Evolutionary conservation across 768 basidiomycete species (phyloP).

Genomic region (Amanita pseudoporphyria): DNA sequence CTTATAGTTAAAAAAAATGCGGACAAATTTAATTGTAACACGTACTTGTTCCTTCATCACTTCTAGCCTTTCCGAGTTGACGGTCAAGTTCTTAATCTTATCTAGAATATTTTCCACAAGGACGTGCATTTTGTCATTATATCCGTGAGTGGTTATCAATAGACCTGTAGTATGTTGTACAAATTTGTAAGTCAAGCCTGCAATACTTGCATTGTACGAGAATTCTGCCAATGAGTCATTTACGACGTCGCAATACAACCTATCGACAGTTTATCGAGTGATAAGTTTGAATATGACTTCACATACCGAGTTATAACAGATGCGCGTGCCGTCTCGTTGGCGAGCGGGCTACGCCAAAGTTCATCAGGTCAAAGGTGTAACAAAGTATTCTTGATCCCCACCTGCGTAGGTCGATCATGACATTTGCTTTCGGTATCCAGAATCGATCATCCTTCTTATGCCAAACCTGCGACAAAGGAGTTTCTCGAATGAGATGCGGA

Average conservation of each 20-base stretch:
- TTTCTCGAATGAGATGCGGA: constrained; percentile 70
- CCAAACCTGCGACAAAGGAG: constrained; percentile 70
- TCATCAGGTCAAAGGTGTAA: not conserved
- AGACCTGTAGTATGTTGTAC: constrained; percentile 55
- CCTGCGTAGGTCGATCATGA: constrained; percentile 71
- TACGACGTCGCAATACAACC: constrained; percentile 78
- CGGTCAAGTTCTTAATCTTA: constrained; percentile 50
- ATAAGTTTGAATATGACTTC: not conserved
- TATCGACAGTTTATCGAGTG: constrained; percentile 17
- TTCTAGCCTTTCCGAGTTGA: constrained; percentile 63
- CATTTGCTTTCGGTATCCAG: constrained; percentile 86
- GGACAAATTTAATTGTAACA: not conserved
- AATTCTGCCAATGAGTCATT: constrained; percentile 86
- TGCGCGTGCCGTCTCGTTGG: constrained; percentile 55
- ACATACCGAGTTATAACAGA: constrained; percentile 64
- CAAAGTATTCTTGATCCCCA: constrained; percentile 19
- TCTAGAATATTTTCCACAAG: constrained; percentile 66
- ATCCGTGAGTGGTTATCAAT: constrained; percentile 63
- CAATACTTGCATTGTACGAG: constrained; percentile 86
- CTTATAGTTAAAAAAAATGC: constrained; percentile 1
- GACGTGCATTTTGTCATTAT: constrained; percentile 83
- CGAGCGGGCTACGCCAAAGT: constrained; percentile 35
- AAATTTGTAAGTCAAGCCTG: constrained; percentile 73
- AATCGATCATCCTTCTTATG: constrained; percentile 97
- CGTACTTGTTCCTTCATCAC: constrained; percentile 81